phyloP scores from a whole-genome alignment of 1,139 yeast species.

The Yamadazyma songkhlaensis region DNA sequence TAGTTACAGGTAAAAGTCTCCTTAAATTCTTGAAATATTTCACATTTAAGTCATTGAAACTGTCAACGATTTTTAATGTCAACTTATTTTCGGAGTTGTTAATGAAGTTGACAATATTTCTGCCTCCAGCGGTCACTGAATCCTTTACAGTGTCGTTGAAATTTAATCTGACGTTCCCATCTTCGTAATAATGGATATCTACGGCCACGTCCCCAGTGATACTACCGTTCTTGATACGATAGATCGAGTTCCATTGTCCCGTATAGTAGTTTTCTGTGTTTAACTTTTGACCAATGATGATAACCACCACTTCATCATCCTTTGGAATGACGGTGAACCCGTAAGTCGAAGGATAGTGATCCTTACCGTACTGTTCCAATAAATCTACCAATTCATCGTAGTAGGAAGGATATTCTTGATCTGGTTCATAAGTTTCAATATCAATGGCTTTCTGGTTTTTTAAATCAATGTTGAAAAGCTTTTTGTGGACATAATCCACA shows the following conservation, averaged over 20 bases:
- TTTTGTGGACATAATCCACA: conserved; percentile 38
- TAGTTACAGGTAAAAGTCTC: conserved; percentile 87
- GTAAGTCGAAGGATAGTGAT: conserved; percentile 53
- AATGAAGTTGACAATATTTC: conserved; percentile 50
- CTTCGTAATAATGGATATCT: conserved; percentile 91
- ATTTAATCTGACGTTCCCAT: conserved; percentile 86
- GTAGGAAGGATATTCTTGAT: conserved; percentile 24
- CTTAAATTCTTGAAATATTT: conserved; percentile 78
- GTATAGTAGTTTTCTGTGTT: conserved; percentile 83
- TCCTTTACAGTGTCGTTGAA: conserved; percentile 43
- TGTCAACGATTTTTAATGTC: conserved; percentile 58
- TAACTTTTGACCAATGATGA: conserved; percentile 69
- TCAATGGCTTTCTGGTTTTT: conserved; percentile 44
- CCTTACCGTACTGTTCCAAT: conserved; percentile 40
- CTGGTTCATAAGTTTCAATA: conserved; percentile 38
- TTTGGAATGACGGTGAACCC: conserved; percentile 45
- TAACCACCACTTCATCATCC: conserved; percentile 28
- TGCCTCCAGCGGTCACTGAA: conserved; percentile 16
- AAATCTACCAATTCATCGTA: conserved; percentile 27
- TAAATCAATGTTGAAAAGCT: conserved; percentile 64
- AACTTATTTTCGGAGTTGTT: conserved; percentile 56
- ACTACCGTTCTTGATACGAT: conserved; percentile 39
- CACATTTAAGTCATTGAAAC: conserved; percentile 75
- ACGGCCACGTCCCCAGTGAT: conserved; percentile 57
- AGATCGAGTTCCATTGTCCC: conserved; percentile 83